Conservation (phyloP, 139 green algal genomes). For the Tetraselmis striata region DNA sequence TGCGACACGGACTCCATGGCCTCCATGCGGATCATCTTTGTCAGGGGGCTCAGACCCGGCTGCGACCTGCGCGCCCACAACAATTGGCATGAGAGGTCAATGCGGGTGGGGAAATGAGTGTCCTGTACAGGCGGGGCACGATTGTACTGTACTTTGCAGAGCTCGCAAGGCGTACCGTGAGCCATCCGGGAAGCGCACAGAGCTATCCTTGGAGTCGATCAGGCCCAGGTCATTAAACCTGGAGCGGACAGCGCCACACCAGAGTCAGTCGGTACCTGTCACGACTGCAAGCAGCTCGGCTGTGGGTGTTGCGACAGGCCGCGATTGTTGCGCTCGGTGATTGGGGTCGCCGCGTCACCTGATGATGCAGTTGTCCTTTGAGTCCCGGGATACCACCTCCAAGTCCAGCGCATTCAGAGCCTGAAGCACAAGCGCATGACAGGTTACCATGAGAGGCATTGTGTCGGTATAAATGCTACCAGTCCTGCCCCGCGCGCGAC, state of each 20-base stretch:
- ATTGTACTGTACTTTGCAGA: not conserved
- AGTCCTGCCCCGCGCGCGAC: no score
- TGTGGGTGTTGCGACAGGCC: no score
- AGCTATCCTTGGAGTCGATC: not conserved
- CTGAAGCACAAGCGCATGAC: no score
- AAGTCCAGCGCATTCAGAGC: not conserved
- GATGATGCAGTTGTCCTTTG: not conserved
- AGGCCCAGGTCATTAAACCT: not conserved
- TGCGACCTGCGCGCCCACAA: not conserved
- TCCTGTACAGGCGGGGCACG: no score
- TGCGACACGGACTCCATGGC: not conserved
- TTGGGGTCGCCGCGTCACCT: no score
- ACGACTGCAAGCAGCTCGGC: no score
- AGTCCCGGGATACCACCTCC: not conserved
- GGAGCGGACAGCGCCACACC: no score
- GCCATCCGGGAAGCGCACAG: not conserved
- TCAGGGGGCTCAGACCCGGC: not conserved
- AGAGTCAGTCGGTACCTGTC: no score
- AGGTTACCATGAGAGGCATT: no score
- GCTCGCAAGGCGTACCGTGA: not conserved
- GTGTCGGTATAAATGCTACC: no score
- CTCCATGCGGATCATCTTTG: not conserved
- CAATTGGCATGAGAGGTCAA: not conserved
- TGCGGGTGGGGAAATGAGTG: no score
- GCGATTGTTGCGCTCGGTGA: no score